These are phyloP conservation scores for Trichosporon sp. DNA, from an alignment of 1,284 basidiomycete genomes.

Conservation along the genomic window DNA sequence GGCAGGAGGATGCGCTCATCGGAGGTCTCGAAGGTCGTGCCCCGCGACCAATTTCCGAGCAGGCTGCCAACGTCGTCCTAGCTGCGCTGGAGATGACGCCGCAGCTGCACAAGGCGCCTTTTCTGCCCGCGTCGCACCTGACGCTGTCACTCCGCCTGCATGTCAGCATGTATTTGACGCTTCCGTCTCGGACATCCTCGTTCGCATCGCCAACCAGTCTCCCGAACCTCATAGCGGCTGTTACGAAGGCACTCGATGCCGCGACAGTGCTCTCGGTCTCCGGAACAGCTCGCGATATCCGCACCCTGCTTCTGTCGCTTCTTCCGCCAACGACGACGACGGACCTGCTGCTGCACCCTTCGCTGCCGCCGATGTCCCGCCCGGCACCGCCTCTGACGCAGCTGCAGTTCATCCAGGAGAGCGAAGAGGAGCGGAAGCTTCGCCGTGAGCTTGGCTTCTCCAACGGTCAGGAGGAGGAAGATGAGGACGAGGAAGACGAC, in stretches of 20 bases:
- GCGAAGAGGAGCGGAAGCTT: constrained; percentile 33
- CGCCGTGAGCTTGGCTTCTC: constrained; percentile 29
- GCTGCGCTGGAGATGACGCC: constrained; percentile 54
- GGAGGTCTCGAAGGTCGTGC: constrained; percentile 52
- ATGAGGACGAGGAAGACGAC: constrained; percentile 16
- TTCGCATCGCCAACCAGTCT: background rate
- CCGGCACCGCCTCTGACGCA: constrained; percentile 31
- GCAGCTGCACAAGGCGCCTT: constrained; percentile 55
- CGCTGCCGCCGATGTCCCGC: constrained; percentile 32
- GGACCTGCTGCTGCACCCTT: constrained; percentile 32
- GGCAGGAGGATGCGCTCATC: constrained; percentile 72
- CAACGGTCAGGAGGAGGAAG: constrained; percentile 4
- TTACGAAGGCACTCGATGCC: constrained; percentile 12
- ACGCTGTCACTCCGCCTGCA: constrained; percentile 50
- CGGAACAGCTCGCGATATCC: constrained; percentile 15
- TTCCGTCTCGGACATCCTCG: constrained; percentile 15
- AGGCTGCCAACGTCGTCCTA: constrained; percentile 57
- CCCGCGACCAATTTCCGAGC: constrained; percentile 52
- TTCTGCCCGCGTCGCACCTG: constrained; percentile 68
- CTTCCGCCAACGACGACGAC: constrained; percentile 6
- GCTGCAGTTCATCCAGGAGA: constrained; percentile 37
- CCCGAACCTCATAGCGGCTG: background rate
- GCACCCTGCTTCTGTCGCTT: constrained; percentile 11
- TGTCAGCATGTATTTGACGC: constrained; percentile 29
- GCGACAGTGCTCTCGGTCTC: constrained; percentile 12